Base-by-base conservation (phyloP, 257 asterid genomes). In the Penstemon barbatus region DNA sequence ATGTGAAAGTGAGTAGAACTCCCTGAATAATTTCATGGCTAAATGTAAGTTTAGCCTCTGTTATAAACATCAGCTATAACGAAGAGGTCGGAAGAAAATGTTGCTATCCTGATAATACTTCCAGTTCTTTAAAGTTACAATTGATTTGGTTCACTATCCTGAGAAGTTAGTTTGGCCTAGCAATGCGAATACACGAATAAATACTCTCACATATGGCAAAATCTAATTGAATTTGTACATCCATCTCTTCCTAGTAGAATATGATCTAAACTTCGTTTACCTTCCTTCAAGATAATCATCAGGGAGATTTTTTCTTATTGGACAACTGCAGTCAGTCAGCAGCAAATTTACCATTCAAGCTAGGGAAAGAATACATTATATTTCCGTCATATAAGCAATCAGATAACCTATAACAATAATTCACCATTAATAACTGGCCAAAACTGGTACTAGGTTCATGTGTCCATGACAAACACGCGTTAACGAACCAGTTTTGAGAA, bases 401-500 rank as follows among this genome's bases (percentile, higher is more conserved):
- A 48, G 8, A 37, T 52, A 52, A 52, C 51, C 36, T 12, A 8
- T 5, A 61, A 37, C 25, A 9, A 55, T n/a, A 60, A 49, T 40
- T 45, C 56, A 39, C 51, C 40, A 37, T 18, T 49, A 45, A 46
- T 15, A 45, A 54, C 19, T 51, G 42, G 66, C 15, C 37, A 8
- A n/a, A 43, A 44, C 33, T 25, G 33, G 58, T 13, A 43, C 4
- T 4, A 61, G 25, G 69, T 45, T 68, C 59, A 48, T 18, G 62
- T 45, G 41, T 62, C 48, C 68, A 54, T 7, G 45, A 52, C 39
- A 44, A 53, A 42, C 42, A 48, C 43, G 45, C 5, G 53, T 15
- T 42, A 51, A 57, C 58, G 15, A 43, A 56, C 56, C 66, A 74
- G 54, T 64, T 52, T 61, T 13, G 56, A 63, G 48, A 50, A 5